Conservation (phyloP, 2,329 filamentous ascomycete genomes). For the Furcasterigmium sp. region DNA sequence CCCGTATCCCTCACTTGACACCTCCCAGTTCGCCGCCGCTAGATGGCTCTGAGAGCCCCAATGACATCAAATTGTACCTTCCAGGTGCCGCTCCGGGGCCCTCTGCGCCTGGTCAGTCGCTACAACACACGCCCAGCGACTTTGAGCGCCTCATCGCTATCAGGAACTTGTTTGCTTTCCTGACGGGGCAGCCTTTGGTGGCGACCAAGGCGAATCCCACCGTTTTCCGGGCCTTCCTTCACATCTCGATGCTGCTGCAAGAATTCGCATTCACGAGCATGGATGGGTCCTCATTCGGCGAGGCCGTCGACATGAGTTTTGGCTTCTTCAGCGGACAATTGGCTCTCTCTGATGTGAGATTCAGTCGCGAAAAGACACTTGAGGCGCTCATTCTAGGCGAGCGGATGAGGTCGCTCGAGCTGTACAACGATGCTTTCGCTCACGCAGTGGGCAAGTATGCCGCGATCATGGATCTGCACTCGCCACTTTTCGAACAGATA, state of each 20-base stretch:
- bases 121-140: conserved; percentile 25
- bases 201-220: conserved; percentile 48
- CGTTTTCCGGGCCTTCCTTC: conserved; percentile 48
- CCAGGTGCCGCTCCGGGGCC: conserved; percentile 23
- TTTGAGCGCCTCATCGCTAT: conserved; percentile 53
- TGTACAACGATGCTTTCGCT: conserved; percentile 89
- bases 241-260: conserved; percentile 47
- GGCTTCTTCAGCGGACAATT: conserved; percentile 73
- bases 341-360: conserved; percentile 70
- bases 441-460: conserved; percentile 87
- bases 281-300: conserved; percentile 56
- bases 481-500: conserved; percentile 65
- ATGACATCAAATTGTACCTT: conserved; percentile 48
- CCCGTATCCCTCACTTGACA: conserved; percentile 26
- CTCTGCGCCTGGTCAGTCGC: conserved; percentile 22
- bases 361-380: conserved; percentile 81
- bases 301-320: conserved; percentile 59
- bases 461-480: conserved; percentile 61
- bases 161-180: conserved; percentile 61
- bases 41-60: conserved; percentile 23
- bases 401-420: conserved; percentile 70
- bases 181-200: conserved; percentile 59
- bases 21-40: conserved; percentile 31
- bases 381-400: conserved; percentile 88
- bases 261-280: conserved; percentile 52